These are phyloP conservation scores for Neurospora pannonica DNA, from an alignment of 495 filamentous ascomycete genomes.

Conservation along the genomic window DNA sequence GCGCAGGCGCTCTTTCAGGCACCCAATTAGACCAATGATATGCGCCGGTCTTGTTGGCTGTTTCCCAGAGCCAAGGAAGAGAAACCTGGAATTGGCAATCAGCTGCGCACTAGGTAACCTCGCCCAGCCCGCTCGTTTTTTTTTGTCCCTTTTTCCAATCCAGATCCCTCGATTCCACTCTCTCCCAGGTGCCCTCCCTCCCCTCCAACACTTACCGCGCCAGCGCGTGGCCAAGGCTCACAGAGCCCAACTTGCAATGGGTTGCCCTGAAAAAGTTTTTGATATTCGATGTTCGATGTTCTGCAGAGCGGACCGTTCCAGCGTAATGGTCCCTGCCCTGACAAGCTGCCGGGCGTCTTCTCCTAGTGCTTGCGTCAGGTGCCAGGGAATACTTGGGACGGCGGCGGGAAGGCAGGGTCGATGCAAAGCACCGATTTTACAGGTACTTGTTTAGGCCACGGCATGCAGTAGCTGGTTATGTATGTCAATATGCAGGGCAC, in stretches of 20 bases:
- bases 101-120: neutral
- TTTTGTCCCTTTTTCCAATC: neutral
- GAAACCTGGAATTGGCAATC: neutral
- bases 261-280: neutral
- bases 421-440: neutral
- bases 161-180: neutral
- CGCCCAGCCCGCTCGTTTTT: neutral
- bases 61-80: neutral
- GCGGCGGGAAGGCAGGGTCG: neutral
- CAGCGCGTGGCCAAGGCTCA: neutral
- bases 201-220: neutral
- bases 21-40: slow-evolving; percentile 4
- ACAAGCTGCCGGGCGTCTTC: neutral
- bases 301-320: neutral
- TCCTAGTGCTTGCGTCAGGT: neutral
- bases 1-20: slow-evolving; percentile 1
- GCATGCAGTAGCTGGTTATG: neutral
- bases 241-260: neutral
- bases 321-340: neutral
- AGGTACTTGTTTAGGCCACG: neutral
- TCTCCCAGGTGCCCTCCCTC: neutral
- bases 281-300: neutral
- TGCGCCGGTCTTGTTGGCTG: neutral
- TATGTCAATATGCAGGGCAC: neutral
- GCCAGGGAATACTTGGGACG: neutral